These are phyloP conservation scores for Phragmites australis DNA, from an alignment of 176 grass and related monocot species.

Conservation along the genomic window DNA sequence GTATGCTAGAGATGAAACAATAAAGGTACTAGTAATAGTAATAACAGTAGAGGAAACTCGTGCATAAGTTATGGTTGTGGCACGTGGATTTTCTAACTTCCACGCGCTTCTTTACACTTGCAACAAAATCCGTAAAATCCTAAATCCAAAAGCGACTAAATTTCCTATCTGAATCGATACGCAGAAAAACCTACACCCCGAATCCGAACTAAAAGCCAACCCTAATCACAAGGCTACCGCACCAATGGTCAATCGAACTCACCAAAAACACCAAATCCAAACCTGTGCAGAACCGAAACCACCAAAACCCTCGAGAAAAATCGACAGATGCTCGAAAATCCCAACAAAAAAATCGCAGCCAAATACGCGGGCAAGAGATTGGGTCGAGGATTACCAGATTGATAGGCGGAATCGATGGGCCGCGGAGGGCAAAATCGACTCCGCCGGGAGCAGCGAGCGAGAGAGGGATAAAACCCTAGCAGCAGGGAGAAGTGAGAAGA, in stretches of 20 bases:
- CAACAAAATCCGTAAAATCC: not conserved
- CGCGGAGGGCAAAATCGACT: not conserved
- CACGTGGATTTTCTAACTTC: no score
- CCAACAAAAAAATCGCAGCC: not conserved
- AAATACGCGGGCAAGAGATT: not conserved
- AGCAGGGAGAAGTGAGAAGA: not conserved
- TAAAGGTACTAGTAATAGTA: no score
- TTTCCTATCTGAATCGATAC: not conserved
- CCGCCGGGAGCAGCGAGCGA: not conserved
- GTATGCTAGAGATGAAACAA: no score
- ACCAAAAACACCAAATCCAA: not conserved
- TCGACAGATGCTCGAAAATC: not conserved
- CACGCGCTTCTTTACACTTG: not conserved
- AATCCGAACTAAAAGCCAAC: not conserved
- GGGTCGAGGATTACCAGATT: not conserved
- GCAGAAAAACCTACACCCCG: not conserved
- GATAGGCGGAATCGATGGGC: not conserved
- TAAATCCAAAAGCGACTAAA: not conserved
- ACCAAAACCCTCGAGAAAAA: not conserved
- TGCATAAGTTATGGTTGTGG: no score
- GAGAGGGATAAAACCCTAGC: constrained; percentile 31
- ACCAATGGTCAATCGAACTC: not conserved
- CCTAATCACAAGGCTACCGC: no score
- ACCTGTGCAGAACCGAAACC: not conserved
- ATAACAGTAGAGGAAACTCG: no score